These are phyloP conservation scores for Neurospora pannonica DNA, from an alignment of 495 filamentous ascomycete species.

Conservation along the genomic window DNA sequence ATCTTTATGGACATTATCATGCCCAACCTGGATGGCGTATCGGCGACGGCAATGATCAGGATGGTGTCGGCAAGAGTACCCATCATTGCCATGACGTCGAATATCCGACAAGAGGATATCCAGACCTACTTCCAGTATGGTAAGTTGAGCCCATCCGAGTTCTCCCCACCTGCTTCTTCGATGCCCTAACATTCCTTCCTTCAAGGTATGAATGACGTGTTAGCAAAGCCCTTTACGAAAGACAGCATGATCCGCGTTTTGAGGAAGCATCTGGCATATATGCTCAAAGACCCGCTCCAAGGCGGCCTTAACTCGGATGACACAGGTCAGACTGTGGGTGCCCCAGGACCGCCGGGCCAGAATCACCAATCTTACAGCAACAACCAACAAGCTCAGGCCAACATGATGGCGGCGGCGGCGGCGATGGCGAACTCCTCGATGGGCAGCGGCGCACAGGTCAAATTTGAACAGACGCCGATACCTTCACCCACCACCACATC, in stretches of 20 bases:
- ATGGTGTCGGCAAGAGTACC: constrained; percentile 76
- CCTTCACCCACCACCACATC: constrained; percentile 62
- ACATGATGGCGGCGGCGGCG: not conserved
- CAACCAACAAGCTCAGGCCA: not conserved
- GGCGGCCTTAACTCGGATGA: constrained; percentile 7
- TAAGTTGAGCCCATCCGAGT: constrained; percentile 34
- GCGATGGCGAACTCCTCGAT: constrained; percentile 10
- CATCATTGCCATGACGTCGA: constrained; percentile 97
- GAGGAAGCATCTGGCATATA: constrained; percentile 75
- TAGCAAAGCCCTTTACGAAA: constrained; percentile 95
- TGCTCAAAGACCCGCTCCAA: constrained; percentile 42
- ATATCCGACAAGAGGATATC: constrained; percentile 94
- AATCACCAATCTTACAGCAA: constrained; percentile 12
- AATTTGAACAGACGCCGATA: constrained; percentile 75
- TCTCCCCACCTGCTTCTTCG: not conserved
- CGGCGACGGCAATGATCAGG: constrained; percentile 86
- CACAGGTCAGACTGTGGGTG: constrained; percentile 8
- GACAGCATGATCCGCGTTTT: constrained; percentile 87
- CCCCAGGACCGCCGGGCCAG: constrained; percentile 25
- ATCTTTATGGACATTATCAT: constrained; percentile 99
- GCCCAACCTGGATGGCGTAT: constrained; percentile 92
- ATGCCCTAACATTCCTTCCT: constrained; percentile 10
- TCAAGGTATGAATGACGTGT: constrained; percentile 95
- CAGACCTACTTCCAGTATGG: constrained; percentile 95
- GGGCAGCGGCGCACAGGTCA: constrained; percentile 45